Conservation (phyloP, 176 grass and related monocot species). For the maize (Zea mays) region Zm-B73-REFERENCE-NAM-5.0 NC_050097.1:7554501-7555000, state of each 20-base stretch:
- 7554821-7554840: slow-evolving; percentile 47
- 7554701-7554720: no score
- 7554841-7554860: slow-evolving; percentile 61
- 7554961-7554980: background rate
- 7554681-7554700: slow-evolving; percentile 43
- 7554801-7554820: slow-evolving; percentile 63
- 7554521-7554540: slow-evolving; percentile 54
- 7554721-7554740: background rate
- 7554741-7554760: background rate
- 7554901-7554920: slow-evolving; percentile 6
- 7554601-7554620: background rate
- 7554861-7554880: slow-evolving; percentile 58
- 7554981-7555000: background rate
- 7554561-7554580: background rate
- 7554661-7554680: slow-evolving; percentile 58
- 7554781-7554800: slow-evolving; percentile 43
- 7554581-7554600: background rate
- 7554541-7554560: background rate
- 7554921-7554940: slow-evolving; percentile 31
- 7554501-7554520: slow-evolving; percentile 36
- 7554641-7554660: slow-evolving; percentile 46
- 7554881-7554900: slow-evolving; percentile 52
- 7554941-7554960: slow-evolving; percentile 6
- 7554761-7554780: slow-evolving; percentile 5
- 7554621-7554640: slow-evolving; percentile 44